Evolutionary conservation across 805 yeast species (phyloP), one percentile per base, ranked within the genome.

Genomic region (Candida methanosorbosa): DNA sequence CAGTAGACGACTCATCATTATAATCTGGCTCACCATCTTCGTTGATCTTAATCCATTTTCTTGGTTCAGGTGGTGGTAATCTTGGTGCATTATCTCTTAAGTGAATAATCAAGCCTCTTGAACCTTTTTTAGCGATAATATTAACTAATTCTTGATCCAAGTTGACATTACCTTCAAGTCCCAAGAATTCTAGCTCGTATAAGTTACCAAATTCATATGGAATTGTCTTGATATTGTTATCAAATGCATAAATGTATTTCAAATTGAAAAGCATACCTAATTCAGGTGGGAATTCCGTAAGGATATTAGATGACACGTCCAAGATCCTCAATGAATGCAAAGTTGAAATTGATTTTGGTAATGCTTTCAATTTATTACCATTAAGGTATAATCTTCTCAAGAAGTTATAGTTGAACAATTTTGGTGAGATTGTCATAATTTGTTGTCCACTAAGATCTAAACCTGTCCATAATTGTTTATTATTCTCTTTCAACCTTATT

Each of bases 361-460:
- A 48, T 3, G 54, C 39, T 9, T 72, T 70, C 44, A 92, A 66
- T 46, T 78, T 78, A 57, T 94, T 92, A 50, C 94, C 94, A 59
- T 81, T 86, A 46, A 92, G 63, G 56, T 83, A 92, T 36, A 92
- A 65, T 41, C 90, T 80, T 52, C 90, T 92, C 49, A 92, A 69
- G 48, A 92, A 92, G 40, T 72, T 71, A 57, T 87, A 92, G 30
- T 77, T 74, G 66, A 86, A 86, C 30, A 92, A 59, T 46, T 78
- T 77, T 16, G 81, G 73, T n/a, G 85, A 73, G 21, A 90, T 45
- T 38, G 74, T 70, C 41, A 75, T 64, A 34, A 92, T 66, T 23
- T 90, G 84, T 57, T 92, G 94, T 39, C 96, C 96, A 43, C 94
- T 78, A 44, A 90, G 65, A 61, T 92, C 99, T 44, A 92, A 64